Evolutionary conservation across 208 protist genomes (phyloP).

Genomic region (Leishmania turanica): DNA sequence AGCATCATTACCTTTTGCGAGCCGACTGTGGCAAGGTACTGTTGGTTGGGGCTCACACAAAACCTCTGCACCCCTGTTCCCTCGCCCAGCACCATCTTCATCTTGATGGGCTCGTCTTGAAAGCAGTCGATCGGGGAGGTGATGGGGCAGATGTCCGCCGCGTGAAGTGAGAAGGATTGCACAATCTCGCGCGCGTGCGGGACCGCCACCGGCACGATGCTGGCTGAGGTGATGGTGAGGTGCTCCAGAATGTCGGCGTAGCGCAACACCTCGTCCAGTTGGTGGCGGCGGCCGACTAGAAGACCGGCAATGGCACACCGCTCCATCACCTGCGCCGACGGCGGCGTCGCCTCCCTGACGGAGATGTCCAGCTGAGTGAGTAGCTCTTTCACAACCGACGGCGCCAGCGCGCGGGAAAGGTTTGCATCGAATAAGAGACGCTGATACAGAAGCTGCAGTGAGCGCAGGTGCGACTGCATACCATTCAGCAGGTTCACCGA

Average conservation of each 20-base stretch:
- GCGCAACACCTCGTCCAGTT: constrained; percentile 61
- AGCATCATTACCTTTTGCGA: constrained; percentile 44
- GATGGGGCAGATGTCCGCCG: constrained; percentile 38
- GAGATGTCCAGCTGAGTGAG: constrained; percentile 33
- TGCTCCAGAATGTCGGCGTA: constrained; percentile 68
- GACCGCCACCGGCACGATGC: constrained; percentile 38
- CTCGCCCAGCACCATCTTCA: constrained; percentile 65
- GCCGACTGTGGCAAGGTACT: constrained; percentile 60
- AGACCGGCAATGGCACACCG: constrained; percentile 60
- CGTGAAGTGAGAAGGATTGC: constrained; percentile 44
- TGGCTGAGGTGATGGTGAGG: constrained; percentile 27
- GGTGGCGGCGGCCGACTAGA: constrained; percentile 55
- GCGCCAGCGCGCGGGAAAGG: constrained; percentile 29
- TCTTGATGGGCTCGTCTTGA: constrained; percentile 48
- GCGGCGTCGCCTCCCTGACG: constrained; percentile 27
- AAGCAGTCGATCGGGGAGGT: constrained; percentile 72
- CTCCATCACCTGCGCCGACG: constrained; percentile 35
- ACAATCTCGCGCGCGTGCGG: constrained; percentile 54
- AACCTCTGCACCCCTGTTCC: constrained; percentile 66
- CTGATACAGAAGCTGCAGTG: constrained; percentile 35
- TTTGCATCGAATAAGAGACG: constrained; percentile 33
- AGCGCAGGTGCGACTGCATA: constrained; percentile 23
- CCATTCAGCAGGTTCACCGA: constrained; percentile 34
- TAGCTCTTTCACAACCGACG: constrained; percentile 31
- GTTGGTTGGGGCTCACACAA: constrained; percentile 70